Conservation (phyloP, 371 early-diverging fungal genomes). For the Encephalitozoon hellem region DNA sequence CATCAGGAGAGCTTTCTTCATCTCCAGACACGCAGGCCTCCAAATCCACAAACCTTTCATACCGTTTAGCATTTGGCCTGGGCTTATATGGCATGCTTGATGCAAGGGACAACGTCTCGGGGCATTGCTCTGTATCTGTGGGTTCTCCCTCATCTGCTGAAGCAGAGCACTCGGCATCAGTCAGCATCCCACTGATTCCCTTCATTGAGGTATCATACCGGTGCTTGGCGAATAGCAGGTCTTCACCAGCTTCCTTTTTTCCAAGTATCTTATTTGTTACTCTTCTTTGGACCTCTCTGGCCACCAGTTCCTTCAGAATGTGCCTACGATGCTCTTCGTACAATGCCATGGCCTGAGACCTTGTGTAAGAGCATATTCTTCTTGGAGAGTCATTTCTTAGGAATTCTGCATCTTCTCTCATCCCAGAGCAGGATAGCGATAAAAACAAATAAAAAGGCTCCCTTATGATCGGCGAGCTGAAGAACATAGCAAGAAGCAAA, state of each 20-base stretch:
- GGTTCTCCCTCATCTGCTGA: neutral
- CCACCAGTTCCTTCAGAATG: neutral
- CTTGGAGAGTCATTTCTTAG: neutral
- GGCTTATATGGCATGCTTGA: neutral
- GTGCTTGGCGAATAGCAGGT: neutral
- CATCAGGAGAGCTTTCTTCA: neutral
- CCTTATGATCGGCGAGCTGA: constrained; percentile 5
- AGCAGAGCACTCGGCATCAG: neutral
- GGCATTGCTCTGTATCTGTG: too few species aligned
- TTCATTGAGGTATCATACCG: neutral
- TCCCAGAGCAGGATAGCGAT: neutral
- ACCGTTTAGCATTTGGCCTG: neutral
- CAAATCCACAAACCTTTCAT: neutral
- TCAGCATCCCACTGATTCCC: neutral
- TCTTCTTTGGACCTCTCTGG: constrained; percentile 4
- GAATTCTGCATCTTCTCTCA: neutral
- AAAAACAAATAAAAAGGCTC: constrained; percentile 5
- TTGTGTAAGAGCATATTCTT: neutral
- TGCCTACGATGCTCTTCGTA: neutral
- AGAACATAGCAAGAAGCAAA: neutral
- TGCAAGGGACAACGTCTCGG: neutral
- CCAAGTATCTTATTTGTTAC: constrained; percentile 1
- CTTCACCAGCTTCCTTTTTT: neutral
- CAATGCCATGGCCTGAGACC: neutral
- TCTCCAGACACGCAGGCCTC: constrained; percentile 10